Evolutionary conservation across 352 stramenopile species (phyloP).

Genomic region (Aphanomyces stellatus): DNA sequence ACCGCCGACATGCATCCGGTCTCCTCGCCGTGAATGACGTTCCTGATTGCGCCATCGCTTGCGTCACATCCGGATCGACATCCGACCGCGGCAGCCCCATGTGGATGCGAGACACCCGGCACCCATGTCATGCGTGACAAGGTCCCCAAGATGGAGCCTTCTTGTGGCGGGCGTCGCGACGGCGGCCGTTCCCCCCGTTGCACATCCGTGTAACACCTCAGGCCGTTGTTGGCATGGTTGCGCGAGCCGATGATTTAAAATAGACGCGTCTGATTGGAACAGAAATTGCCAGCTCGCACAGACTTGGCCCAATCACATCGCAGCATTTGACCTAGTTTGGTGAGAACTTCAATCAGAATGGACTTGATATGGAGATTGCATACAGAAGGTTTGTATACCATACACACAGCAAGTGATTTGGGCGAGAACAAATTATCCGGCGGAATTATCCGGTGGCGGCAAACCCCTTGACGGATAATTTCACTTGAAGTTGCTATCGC

Average conservation of each 20-base stretch:
- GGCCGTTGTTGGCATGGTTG: too few relatives aligned
- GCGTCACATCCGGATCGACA: too few relatives aligned
- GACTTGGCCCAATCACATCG: background rate
- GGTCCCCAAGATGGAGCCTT: background rate
- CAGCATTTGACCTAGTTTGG: background rate
- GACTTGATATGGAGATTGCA: background rate
- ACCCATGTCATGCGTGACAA: background rate
- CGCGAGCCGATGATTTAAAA: constrained; percentile 2
- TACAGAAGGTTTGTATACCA: background rate
- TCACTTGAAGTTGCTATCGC: background rate
- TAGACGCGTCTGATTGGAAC: background rate
- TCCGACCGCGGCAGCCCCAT: too few relatives aligned
- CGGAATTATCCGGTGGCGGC: background rate
- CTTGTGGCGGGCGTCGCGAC: background rate
- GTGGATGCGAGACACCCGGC: background rate
- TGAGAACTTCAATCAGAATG: background rate
- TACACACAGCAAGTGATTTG: constrained; percentile 1
- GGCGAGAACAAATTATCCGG: background rate
- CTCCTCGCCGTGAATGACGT: background rate
- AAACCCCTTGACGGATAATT: background rate
- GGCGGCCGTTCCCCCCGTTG: too few relatives aligned
- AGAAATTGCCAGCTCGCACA: background rate
- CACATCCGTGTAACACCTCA: too few relatives aligned
- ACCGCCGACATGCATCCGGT: too few relatives aligned
- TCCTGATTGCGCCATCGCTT: background rate